Percentiles rank a stretch among this genome's conserved stretches.
phyloP scores from a whole-genome alignment of 352 stramenopile genomes.

The Globisporangium irregulare region DNA sequence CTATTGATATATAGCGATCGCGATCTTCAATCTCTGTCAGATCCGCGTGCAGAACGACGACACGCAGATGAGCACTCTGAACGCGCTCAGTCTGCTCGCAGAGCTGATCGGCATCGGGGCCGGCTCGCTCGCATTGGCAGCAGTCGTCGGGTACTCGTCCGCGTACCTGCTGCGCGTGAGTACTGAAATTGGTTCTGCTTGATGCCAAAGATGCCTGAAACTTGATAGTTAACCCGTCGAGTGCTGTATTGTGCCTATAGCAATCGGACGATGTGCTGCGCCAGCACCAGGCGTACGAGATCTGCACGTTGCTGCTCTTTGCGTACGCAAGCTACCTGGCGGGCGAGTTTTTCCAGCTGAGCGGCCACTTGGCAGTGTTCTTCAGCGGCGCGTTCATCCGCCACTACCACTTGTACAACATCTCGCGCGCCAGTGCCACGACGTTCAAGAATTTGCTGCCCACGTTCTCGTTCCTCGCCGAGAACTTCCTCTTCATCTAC shows the following conservation, averaged over 20 bases:
- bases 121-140: conserved; percentile 45
- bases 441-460: conserved; percentile 39
- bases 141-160: conserved; percentile 46
- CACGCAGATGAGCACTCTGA: conserved; percentile 34
- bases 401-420: conserved; percentile 50
- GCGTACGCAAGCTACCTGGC: conserved; percentile 42
- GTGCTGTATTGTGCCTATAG: background rate
- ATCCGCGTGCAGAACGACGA: conserved; percentile 52
- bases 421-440: conserved; percentile 28
- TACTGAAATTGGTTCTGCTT: conserved; percentile 26
- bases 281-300: conserved; percentile 65
- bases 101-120: conserved; percentile 46
- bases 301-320: conserved; percentile 54
- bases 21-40: conserved; percentile 73
- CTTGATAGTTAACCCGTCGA: no score
- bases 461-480: conserved; percentile 40
- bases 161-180: conserved; percentile 27
- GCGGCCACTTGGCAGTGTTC: conserved; percentile 84
- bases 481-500: conserved; percentile 57
- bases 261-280: conserved; percentile 45
- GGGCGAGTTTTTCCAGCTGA: conserved; percentile 32
- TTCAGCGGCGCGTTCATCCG: conserved; percentile 67
- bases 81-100: conserved; percentile 34
- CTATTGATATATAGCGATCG: conserved; percentile 40
- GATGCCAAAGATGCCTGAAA: background rate